phyloP scores from a whole-genome alignment of 441 rosid genomes.

The Croton laevigatus region DNA sequence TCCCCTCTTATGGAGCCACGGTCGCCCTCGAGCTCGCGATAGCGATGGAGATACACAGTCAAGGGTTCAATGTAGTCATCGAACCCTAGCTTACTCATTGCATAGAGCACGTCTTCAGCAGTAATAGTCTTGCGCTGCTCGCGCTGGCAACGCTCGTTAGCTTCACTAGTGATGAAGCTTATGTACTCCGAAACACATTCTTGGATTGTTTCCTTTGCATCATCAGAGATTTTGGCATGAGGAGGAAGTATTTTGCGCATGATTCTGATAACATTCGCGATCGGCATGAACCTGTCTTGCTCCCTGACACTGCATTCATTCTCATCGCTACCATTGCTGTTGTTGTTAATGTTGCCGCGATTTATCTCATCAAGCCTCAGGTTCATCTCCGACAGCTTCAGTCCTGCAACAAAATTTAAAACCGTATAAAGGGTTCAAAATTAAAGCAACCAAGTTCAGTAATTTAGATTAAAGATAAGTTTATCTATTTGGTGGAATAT shows the following conservation, averaged over 20 bases:
- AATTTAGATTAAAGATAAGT: too few relatives aligned
- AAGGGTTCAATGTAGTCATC: conserved; percentile 90
- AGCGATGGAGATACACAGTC: conserved; percentile 54
- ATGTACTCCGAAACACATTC: conserved; percentile 97
- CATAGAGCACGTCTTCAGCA: conserved; percentile 90
- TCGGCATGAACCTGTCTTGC: conserved; percentile 82
- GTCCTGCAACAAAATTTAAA: conserved; percentile 16
- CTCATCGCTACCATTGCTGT: conserved; percentile 30
- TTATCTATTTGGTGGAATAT: not conserved
- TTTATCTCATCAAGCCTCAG: conserved; percentile 23
- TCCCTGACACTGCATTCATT: conserved; percentile 52
- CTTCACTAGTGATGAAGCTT: conserved; percentile 95
- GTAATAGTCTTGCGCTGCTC: conserved; percentile 98
- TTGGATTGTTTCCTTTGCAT: conserved; percentile 92
- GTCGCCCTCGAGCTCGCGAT: conserved; percentile 57
- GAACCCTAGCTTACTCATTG: conserved; percentile 93
- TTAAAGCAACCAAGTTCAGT: too few relatives aligned
- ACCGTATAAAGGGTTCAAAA: too few relatives aligned
- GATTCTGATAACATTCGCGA: conserved; percentile 77
- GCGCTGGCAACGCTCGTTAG: conserved; percentile 92
- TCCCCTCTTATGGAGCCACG: conserved; percentile 52
- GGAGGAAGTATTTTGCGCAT: conserved; percentile 70
- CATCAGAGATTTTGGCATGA: conserved; percentile 87
- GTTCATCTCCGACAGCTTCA: conserved; percentile 33
- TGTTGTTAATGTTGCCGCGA: conserved; percentile 25